These are phyloP conservation scores for Dryadomyces quercus-mongolicae DNA, from an alignment of 2,329 filamentous ascomycete genomes.

Conservation along the genomic window DNA sequence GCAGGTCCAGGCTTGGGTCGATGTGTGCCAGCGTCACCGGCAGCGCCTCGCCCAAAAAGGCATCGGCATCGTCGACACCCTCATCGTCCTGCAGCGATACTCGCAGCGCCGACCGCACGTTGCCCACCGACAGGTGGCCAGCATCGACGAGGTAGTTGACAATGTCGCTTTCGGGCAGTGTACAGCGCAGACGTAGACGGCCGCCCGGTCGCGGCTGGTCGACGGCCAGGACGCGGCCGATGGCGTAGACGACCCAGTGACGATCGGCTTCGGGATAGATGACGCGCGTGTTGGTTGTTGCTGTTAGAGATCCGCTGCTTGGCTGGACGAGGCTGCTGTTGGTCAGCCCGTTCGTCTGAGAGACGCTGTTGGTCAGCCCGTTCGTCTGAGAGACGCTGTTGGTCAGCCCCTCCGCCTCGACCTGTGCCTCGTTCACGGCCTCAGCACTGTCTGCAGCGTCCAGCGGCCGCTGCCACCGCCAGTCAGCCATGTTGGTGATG, in stretches of 20 bases:
- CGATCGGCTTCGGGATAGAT: conserved; percentile 45
- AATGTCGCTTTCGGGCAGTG: conserved; percentile 39
- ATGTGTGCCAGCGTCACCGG: conserved; percentile 48
- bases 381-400: conserved; percentile 3
- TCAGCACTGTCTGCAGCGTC: conserved; percentile 4
- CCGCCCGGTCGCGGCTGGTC: conserved; percentile 1
- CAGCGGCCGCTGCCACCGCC: conserved; percentile 15
- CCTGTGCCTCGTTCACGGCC: conserved; percentile 11
- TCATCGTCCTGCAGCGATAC: conserved; percentile 26
- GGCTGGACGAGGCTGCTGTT: background rate
- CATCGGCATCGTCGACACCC: conserved; percentile 27
- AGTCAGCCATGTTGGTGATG: conserved; percentile 18
- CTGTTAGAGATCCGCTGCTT: background rate
- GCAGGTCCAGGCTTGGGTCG: conserved; percentile 56
- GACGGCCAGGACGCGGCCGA: conserved; percentile 42
- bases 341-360: background rate
- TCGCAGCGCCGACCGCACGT: conserved; percentile 45
- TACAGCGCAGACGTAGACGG: conserved; percentile 21
- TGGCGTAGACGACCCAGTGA: conserved; percentile 51
- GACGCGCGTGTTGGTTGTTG: background rate
- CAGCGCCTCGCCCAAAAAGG: conserved; percentile 47
- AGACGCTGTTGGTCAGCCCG: background rate
- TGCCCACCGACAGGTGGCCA: conserved; percentile 47
- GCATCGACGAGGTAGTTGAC: conserved; percentile 47
- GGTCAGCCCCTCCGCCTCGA: conserved; percentile 2